These are phyloP conservation scores for Metroxylon sagu DNA, from an alignment of 176 grass and related monocot species.

Conservation along the genomic window DNA sequence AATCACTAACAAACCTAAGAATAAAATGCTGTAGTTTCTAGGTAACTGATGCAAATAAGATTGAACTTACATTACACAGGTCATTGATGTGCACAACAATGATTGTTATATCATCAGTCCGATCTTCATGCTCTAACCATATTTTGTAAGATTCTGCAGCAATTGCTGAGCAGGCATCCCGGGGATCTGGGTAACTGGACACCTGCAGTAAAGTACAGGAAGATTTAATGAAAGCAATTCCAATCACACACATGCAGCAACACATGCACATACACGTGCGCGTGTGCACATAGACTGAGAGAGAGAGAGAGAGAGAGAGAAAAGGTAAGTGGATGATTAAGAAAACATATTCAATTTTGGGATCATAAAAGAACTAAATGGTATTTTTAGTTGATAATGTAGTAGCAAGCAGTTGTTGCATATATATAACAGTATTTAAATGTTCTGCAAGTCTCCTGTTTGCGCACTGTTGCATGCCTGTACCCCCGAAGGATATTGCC, in stretches of 20 bases:
- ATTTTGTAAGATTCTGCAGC: conserved; percentile 74
- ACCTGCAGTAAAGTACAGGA: conserved; percentile 45
- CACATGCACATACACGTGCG: too few relatives aligned
- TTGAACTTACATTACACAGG: conserved; percentile 47
- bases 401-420: too few relatives aligned
- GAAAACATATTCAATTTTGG: too few relatives aligned
- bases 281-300: too few relatives aligned
- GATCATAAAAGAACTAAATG: too few relatives aligned
- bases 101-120: conserved; percentile 97
- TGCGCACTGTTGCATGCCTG: too few relatives aligned
- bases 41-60: conserved; percentile 1
- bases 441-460: too few relatives aligned
- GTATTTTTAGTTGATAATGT: too few relatives aligned
- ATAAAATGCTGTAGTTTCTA: not conserved
- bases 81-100: conserved; percentile 86
- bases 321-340: too few relatives aligned
- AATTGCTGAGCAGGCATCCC: conserved; percentile 83
- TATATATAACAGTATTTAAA: too few relatives aligned
- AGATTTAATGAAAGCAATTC: conserved; percentile 1
- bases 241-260: not conserved
- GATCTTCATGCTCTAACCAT: conserved; percentile 86
- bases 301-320: too few relatives aligned
- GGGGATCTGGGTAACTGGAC: conserved; percentile 56
- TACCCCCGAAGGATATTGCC: too few relatives aligned
- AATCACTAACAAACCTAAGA: not conserved